Base-by-base conservation (phyloP, 306 rosid genomes). In the Mimosa pudica region DNA sequence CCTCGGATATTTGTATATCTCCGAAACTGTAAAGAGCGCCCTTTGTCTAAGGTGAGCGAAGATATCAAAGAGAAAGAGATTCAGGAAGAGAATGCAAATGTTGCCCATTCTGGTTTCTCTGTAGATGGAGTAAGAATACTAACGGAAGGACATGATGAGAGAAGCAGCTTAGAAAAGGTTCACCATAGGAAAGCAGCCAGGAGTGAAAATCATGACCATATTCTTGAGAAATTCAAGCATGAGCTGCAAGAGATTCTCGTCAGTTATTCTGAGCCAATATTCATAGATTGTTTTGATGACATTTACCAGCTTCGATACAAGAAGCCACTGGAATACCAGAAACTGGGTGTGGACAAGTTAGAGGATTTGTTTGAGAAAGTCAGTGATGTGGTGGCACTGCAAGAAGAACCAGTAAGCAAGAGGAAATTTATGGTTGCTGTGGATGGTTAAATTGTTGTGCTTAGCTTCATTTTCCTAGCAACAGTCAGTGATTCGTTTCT, bases 171-270 rank as follows among this genome's bases (percentile, higher is more conserved):
- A 42, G 86, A 81, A 52, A 82, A 82, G 79, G 64, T 84, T 66
- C 84, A 85, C 84, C 80, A 71, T 30, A 82, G 83, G 68, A 81
- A 80, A 80, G 79, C 55, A 42, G 85, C 63, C 55, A 70, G 78
- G 46, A 73, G 84, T 70, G 87, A 82, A 82, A 80, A 49, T 70
- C 84, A 85, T 75, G 85, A 75, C 60, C n/a, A 16, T 9, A 2
- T 57, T 71, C 87, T 95, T 5, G 90, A 88, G 79, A 84, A 82
- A 81, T 95, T 93, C 86, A 95, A 90, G 80, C 80, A 84, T 42
- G 96, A 95, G 87, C 85, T 95, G 80, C 98, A 91, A 71, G 98
- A 95, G 92, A 92, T 93, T 81, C 90, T 93, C 4, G 99, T 95
- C 45, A 91, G 97, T 89, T 95, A 91, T 85, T 95, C 99, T 30